These are phyloP conservation scores for Aspergillus transmontanensis DNA, from an alignment of 2,329 filamentous ascomycete genomes.

Conservation along the genomic window DNA sequence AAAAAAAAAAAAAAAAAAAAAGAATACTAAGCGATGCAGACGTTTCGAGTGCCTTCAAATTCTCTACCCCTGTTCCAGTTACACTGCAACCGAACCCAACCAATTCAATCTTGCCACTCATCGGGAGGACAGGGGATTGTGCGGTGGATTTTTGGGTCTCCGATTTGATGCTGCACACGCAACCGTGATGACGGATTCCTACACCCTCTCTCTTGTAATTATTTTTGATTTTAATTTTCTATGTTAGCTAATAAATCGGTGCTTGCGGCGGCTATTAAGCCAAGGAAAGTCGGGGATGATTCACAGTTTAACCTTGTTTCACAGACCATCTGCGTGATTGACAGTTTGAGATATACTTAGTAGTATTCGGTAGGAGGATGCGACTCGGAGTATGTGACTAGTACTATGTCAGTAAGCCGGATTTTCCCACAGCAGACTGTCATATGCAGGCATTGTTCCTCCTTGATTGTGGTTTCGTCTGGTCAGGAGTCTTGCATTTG, in stretches of 20 bases:
- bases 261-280: conserved; percentile 7
- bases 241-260: neutral
- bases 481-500: neutral
- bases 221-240: too few species aligned
- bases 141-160: neutral
- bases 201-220: neutral
- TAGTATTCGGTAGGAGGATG: neutral
- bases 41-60: conserved; percentile 5
- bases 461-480: neutral
- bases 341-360: neutral
- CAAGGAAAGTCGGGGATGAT: neutral
- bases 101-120: conserved; percentile 6
- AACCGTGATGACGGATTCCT: neutral
- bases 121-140: neutral
- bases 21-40: neutral
- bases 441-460: neutral
- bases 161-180: conserved; percentile 1
- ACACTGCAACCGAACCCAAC: neutral
- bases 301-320: conserved; percentile 1
- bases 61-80: conserved; percentile 16
- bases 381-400: neutral
- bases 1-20: neutral
- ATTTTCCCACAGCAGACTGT: neutral
- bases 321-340: neutral
- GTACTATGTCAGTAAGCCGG: neutral